Evolutionary conservation across 2,329 filamentous ascomycete species (phyloP).

Genomic region (Cladosporium colombiae): DNA sequence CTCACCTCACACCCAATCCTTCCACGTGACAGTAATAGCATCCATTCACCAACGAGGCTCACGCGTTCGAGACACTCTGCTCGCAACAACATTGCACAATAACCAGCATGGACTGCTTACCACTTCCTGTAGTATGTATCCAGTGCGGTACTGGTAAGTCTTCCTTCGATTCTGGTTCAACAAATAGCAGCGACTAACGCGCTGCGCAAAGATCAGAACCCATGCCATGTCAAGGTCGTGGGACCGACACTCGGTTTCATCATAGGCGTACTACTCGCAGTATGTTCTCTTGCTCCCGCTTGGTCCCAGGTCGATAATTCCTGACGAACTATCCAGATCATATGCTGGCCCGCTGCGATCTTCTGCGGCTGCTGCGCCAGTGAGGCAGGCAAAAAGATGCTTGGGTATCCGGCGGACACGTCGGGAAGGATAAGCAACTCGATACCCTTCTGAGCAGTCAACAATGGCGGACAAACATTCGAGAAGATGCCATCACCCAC

Average conservation of each 20-base stretch:
- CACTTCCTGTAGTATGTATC: constrained; percentile 38
- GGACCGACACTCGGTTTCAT: constrained; percentile 42
- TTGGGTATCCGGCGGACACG: constrained; percentile 37
- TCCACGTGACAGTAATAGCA: background rate
- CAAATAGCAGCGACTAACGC: background rate
- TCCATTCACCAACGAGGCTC: background rate
- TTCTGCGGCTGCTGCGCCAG: constrained; percentile 42
- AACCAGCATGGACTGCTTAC: constrained; percentile 28
- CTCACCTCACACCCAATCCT: background rate
- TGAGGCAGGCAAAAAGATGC: constrained; percentile 39
- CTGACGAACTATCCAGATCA: constrained; percentile 23
- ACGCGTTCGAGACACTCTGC: background rate
- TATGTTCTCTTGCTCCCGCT: constrained; percentile 14
- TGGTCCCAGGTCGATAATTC: background rate
- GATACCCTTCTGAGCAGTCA: constrained; percentile 36
- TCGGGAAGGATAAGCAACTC: constrained; percentile 34
- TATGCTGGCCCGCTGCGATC: constrained; percentile 42
- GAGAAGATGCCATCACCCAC: background rate
- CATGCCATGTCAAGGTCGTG: constrained; percentile 42
- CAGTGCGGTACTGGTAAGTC: constrained; percentile 37
- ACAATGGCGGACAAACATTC: background rate
- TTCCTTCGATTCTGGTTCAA: background rate
- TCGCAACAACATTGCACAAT: background rate
- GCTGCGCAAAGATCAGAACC: constrained; percentile 37
- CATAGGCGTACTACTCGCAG: constrained; percentile 36